A percentile compares a stretch with the other conserved stretches of the same genome.
These are phyloP conservation scores for Sporobolus alterniflorus DNA, from an alignment of 202 grass and related monocot genomes.

Conservation along the genomic window DNA sequence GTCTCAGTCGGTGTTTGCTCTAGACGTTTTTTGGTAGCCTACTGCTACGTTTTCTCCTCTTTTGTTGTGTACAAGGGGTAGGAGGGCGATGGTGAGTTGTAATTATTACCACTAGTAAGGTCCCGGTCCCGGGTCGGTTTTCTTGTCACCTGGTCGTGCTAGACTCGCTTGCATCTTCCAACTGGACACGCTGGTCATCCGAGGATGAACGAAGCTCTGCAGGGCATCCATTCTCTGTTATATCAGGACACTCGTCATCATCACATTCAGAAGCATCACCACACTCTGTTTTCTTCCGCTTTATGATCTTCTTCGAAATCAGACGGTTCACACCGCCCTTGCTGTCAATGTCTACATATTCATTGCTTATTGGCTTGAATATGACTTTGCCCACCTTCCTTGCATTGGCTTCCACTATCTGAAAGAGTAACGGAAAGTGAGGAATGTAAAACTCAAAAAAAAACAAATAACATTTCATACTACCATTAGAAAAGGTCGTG, in stretches of 20 bases:
- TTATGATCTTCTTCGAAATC: constrained; percentile 79
- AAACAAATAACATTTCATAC: not conserved
- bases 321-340: constrained; percentile 70
- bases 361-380: constrained; percentile 92
- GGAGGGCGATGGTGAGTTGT: constrained; percentile 38
- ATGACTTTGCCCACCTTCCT: constrained; percentile 87
- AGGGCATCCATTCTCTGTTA: constrained; percentile 50
- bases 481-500: not conserved
- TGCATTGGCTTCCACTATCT: constrained; percentile 88
- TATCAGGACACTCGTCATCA: constrained; percentile 31
- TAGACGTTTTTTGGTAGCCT: constrained; percentile 50
- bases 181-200: constrained; percentile 27
- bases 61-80: constrained; percentile 44
- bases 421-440: constrained; percentile 16
- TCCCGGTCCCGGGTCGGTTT: constrained; percentile 23
- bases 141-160: constrained; percentile 32
- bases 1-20: constrained; percentile 36
- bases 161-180: constrained; percentile 53
- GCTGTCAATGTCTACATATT: constrained; percentile 54
- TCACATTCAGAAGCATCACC: constrained; percentile 16
- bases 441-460: not conserved
- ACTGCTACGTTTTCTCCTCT: constrained; percentile 35
- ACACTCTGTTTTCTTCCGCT: constrained; percentile 75
- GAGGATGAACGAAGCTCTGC: constrained; percentile 43
- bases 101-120: constrained; percentile 60